Percentiles rank a stretch among this genome's conserved stretches.
Conservation (phyloP, 306 rosid species). For the Quercus glauca region DNA sequence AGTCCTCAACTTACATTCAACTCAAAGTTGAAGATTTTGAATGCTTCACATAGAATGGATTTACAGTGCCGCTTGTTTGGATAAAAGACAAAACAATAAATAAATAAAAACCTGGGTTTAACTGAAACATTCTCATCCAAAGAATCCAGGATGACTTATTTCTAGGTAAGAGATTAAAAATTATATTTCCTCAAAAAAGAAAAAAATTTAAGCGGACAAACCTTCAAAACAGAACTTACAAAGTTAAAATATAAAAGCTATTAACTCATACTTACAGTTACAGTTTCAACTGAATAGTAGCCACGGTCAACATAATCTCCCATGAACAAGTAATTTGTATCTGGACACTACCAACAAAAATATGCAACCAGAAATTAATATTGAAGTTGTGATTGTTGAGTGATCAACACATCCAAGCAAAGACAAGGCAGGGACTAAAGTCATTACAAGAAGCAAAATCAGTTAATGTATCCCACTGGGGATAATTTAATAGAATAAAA, state of each 20-base stretch:
- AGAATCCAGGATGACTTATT: constrained; percentile 1
- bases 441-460: background rate
- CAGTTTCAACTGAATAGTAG: constrained; percentile 94
- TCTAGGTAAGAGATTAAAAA: background rate
- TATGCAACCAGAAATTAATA: constrained; percentile 27
- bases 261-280: constrained; percentile 58
- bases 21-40: background rate
- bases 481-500: background rate
- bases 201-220: background rate
- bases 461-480: background rate
- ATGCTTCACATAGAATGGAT: background rate
- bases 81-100: background rate
- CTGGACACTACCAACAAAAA: constrained; percentile 81
- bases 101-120: background rate
- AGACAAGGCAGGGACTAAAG: background rate
- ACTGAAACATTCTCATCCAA: background rate
- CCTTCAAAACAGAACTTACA: background rate
- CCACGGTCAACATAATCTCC: constrained; percentile 99
- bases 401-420: background rate
- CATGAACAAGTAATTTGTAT: constrained; percentile 95
- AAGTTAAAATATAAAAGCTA: constrained; percentile 1
- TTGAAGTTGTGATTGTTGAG: background rate
- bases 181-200: background rate
- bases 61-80: background rate
- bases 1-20: background rate